Evolutionary conservation across 768 basidiomycete species (phyloP).

Genomic region (Amanita phalloides): DNA sequence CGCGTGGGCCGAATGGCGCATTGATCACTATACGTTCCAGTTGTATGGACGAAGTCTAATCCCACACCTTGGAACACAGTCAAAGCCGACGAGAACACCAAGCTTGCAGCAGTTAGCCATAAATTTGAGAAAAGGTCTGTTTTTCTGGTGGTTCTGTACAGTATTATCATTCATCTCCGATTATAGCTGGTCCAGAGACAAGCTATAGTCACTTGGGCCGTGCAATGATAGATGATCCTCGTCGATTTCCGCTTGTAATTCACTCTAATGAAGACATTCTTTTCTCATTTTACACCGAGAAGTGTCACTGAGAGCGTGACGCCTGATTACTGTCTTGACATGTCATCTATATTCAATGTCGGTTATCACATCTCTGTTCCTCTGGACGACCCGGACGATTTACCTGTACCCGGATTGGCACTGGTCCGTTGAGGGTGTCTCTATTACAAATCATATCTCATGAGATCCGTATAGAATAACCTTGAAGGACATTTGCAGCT

Average conservation of each 20-base stretch:
- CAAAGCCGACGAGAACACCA: conserved; percentile 64
- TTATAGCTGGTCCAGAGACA: conserved; percentile 66
- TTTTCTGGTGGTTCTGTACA: conserved; percentile 1
- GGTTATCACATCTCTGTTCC: conserved; percentile 8
- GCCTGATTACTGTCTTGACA: not conserved
- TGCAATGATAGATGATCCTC: not conserved
- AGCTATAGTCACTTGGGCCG: conserved; percentile 32
- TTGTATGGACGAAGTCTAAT: conserved; percentile 56
- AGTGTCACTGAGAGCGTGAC: not conserved
- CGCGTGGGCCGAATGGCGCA: not conserved
- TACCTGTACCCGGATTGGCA: conserved; percentile 24
- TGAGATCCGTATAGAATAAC: conserved; percentile 14
- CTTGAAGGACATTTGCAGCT: conserved; percentile 25
- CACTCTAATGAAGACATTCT: not conserved
- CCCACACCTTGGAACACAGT: conserved; percentile 86
- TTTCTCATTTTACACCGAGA: not conserved
- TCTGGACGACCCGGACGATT: conserved; percentile 23
- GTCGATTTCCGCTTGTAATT: not conserved
- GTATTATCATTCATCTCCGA: not conserved
- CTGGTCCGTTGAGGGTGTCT: conserved; percentile 22
- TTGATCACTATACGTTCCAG: conserved; percentile 16
- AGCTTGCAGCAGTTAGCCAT: conserved; percentile 58
- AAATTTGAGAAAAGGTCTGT: conserved; percentile 66
- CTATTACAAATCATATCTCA: not conserved
- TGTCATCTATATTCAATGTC: conserved; percentile 1